Percentiles rank a stretch among this genome's conserved stretches.
These are phyloP conservation scores for Metschnikowia lunata DNA, from an alignment of 805 yeast species.

Conservation along the genomic window DNA sequence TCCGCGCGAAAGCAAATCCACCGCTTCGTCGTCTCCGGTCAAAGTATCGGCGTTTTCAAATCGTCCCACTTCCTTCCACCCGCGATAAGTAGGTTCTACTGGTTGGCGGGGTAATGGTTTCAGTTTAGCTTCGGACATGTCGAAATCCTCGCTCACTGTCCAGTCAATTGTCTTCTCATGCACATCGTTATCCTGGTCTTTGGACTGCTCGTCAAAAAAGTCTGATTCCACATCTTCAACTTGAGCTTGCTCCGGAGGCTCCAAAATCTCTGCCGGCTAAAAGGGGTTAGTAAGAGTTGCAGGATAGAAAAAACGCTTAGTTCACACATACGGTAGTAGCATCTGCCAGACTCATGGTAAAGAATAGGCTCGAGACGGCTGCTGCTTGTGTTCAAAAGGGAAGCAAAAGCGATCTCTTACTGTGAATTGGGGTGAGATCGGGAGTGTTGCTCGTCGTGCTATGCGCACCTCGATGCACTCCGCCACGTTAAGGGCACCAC, in stretches of 20 bases:
- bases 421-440: no score
- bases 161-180: slow-evolving; percentile 16
- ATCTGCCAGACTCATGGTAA: no score
- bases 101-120: slow-evolving; percentile 46
- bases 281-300: no score
- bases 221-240: slow-evolving; percentile 13
- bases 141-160: slow-evolving; percentile 38
- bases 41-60: slow-evolving; percentile 70
- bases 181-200: slow-evolving; percentile 5
- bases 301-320: no score
- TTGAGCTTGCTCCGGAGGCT: slow-evolving; percentile 28
- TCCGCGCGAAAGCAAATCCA: slow-evolving; percentile 64
- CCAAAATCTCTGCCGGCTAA: slow-evolving; percentile 32
- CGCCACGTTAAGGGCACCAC: no score
- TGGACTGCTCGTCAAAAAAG: slow-evolving; percentile 1
- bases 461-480: no score
- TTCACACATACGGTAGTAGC: no score
- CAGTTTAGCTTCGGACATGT: slow-evolving; percentile 26
- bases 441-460: no score
- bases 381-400: no score
- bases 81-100: slow-evolving; percentile 68
- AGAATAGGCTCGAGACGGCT: no score
- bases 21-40: slow-evolving; percentile 63
- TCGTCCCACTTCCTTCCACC: slow-evolving; percentile 93
- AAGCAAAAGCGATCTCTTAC: no score